These are phyloP conservation scores for Metschnikowia picachoensis DNA, from an alignment of 805 yeast species.

Conservation along the genomic window DNA sequence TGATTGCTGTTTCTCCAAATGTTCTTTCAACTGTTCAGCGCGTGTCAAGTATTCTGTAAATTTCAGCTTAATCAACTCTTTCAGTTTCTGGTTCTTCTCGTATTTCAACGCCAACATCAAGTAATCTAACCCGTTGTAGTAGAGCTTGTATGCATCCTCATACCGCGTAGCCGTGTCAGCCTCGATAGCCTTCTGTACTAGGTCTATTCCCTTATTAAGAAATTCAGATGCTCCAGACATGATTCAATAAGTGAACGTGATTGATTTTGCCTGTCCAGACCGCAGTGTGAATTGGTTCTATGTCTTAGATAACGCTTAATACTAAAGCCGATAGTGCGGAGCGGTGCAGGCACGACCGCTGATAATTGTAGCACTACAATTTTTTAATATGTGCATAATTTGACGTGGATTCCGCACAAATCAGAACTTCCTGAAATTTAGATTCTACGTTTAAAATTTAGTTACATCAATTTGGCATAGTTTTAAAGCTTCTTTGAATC, in stretches of 20 bases:
- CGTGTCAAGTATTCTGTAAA: conserved; percentile 87
- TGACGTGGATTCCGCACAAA: neutral
- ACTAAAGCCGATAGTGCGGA: neutral
- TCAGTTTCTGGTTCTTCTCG: conserved; percentile 86
- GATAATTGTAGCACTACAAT: neutral
- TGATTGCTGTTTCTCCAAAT: conserved; percentile 61
- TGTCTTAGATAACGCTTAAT: neutral
- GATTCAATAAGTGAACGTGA: neutral
- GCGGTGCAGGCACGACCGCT: conserved; percentile 2
- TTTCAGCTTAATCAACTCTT: conserved; percentile 82
- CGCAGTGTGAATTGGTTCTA: too few species aligned
- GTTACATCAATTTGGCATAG: too few species aligned
- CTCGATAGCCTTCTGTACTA: conserved; percentile 91
- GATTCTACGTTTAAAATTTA: too few species aligned
- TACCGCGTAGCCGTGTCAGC: conserved; percentile 86
- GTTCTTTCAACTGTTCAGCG: conserved; percentile 91
- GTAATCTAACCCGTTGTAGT: conserved; percentile 91
- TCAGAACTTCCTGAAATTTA: too few species aligned
- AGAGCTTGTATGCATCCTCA: conserved; percentile 90
- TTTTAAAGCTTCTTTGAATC: too few species aligned
- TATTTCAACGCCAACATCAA: conserved; percentile 91
- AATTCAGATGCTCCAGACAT: conserved; percentile 56
- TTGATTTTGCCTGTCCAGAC: too few species aligned
- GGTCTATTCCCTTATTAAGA: conserved; percentile 88
- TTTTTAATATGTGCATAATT: neutral